phyloP scores from a whole-genome alignment of 1,284 basidiomycete genomes.

The Trametes polyzona region DNA sequence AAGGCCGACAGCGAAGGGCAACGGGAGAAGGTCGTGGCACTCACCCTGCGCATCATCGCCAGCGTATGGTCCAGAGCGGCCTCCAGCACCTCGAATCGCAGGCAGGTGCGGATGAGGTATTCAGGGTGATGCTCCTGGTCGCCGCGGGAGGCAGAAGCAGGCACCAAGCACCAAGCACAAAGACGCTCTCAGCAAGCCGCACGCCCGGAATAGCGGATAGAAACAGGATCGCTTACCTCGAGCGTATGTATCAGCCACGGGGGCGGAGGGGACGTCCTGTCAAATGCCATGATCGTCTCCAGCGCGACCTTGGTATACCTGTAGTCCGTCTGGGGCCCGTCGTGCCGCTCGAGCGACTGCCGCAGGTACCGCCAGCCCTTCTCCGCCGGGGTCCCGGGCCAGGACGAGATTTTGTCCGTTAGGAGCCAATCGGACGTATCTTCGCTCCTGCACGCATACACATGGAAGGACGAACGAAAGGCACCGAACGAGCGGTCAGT shows the following conservation, averaged over 20 bases:
- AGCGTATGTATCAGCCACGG: conserved; percentile 82
- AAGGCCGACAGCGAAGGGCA: not conserved
- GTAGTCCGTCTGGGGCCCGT: conserved; percentile 73
- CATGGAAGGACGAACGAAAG: not conserved
- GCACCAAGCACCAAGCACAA: not conserved
- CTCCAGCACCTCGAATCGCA: conserved; percentile 81
- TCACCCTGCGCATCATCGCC: conserved; percentile 72
- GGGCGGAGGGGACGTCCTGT: conserved; percentile 68
- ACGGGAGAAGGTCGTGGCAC: too few relatives aligned
- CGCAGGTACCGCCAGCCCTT: conserved; percentile 91
- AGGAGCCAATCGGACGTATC: conserved; percentile 80
- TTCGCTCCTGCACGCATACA: conserved; percentile 51
- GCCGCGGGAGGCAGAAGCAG: not conserved
- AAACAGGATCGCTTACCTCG: conserved; percentile 52
- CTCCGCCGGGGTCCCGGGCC: conserved; percentile 81
- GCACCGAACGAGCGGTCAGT: not conserved
- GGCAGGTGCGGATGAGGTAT: conserved; percentile 72
- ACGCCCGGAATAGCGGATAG: conserved; percentile 14
- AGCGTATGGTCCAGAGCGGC: conserved; percentile 78
- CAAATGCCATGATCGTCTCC: conserved; percentile 75
- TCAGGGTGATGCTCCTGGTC: conserved; percentile 75
- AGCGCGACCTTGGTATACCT: conserved; percentile 77
- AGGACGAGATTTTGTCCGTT: conserved; percentile 79
- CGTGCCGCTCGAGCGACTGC: conserved; percentile 77
- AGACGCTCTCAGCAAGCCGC: conserved; percentile 5